Conservation (phyloP, 2,329 filamentous ascomycete species). For the Chrysoporthe cubensis region DNA sequence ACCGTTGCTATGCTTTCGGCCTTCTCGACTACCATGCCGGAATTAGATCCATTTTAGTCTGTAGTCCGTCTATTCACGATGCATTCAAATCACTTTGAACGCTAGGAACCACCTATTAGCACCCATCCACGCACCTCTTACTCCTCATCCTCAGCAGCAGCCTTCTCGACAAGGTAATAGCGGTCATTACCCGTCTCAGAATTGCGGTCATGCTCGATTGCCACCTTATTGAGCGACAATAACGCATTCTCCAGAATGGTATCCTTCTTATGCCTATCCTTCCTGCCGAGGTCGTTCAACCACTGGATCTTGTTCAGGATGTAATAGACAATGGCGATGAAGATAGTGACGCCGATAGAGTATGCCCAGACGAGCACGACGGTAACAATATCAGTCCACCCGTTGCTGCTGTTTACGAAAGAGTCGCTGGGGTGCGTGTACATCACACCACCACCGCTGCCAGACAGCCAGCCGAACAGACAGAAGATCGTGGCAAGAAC, state of each 20-base stretch:
- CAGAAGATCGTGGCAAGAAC: conserved; percentile 73
- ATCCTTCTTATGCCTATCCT: conserved; percentile 64
- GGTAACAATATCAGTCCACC: conserved; percentile 58
- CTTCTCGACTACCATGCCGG: not conserved
- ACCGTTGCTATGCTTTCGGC: not conserved
- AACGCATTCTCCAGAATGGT: conserved; percentile 70
- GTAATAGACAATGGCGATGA: conserved; percentile 69
- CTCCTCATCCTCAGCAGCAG: conserved; percentile 29
- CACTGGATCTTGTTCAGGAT: conserved; percentile 61
- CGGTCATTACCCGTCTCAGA: conserved; percentile 16
- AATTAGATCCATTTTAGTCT: not conserved
- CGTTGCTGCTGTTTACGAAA: conserved; percentile 42
- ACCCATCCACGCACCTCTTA: not conserved
- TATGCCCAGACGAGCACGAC: conserved; percentile 68
- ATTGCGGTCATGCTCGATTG: conserved; percentile 61
- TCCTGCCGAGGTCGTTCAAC: conserved; percentile 66
- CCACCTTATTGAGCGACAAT: conserved; percentile 65
- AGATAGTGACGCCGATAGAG: conserved; percentile 67
- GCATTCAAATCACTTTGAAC: not conserved
- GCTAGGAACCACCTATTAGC: no score
- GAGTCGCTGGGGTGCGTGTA: conserved; percentile 31
- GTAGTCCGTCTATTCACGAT: not conserved
- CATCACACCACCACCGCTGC: conserved; percentile 37
- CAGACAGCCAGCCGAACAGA: conserved; percentile 74
- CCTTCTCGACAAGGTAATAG: conserved; percentile 28